Evolutionary conservation across 345 rosid species (phyloP).

Genomic region (Eucalyptus pauciflora): DNA sequence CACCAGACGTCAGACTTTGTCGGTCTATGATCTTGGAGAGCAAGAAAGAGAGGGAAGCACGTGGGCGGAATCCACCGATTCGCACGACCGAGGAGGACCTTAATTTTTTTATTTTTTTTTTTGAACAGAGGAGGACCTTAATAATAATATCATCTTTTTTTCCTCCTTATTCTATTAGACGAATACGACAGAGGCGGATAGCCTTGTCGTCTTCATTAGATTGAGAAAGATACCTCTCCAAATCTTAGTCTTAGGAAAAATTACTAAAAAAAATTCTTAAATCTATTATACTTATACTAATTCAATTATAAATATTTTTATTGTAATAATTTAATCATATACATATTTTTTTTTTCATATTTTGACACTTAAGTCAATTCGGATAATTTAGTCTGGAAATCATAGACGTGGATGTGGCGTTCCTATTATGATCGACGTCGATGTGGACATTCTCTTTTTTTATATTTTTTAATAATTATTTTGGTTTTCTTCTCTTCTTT

Average conservation of each 20-base stretch:
- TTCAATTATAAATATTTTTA: too few relatives aligned
- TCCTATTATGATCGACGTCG: fast-evolving
- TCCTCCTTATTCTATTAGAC: neutral
- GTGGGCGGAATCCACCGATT: neutral
- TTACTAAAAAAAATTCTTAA: too few relatives aligned
- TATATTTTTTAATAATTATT: too few relatives aligned
- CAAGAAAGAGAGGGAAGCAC: neutral
- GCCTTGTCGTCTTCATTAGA: neutral
- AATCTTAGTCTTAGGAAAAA: too few relatives aligned
- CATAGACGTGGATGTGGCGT: fast-evolving
- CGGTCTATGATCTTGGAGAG: neutral
- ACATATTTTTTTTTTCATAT: too few relatives aligned
- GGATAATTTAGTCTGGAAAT: fast-evolving
- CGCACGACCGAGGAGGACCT: neutral
- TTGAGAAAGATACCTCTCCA: neutral
- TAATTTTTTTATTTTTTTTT: too few relatives aligned
- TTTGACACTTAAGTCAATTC: fast-evolving
- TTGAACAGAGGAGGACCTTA: too few relatives aligned
- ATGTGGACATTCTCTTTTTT: too few relatives aligned
- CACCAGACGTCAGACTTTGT: neutral
- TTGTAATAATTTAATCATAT: too few relatives aligned
- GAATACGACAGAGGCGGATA: neutral
- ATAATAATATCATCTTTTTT: too few relatives aligned
- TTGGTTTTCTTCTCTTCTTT: too few relatives aligned
- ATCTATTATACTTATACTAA: too few relatives aligned